Conservation (phyloP, 495 filamentous ascomycete genomes). For the Xylaria acuta region DNA sequence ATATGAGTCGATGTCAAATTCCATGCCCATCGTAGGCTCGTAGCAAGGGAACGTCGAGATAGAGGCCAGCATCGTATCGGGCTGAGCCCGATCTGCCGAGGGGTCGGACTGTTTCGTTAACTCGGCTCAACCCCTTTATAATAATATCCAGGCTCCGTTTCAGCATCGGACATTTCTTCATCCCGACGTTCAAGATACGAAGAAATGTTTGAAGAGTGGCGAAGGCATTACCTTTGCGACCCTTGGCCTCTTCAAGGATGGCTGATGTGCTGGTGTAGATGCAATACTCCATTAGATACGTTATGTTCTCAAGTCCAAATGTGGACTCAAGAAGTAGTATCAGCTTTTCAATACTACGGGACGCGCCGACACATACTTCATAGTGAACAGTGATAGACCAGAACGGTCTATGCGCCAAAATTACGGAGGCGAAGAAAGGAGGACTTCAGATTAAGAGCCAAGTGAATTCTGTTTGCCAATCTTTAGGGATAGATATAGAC, state of each 20-base stretch:
- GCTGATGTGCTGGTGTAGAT: background rate
- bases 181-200: background rate
- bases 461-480: background rate
- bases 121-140: background rate
- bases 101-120: background rate
- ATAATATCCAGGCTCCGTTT: background rate
- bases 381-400: background rate
- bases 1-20: background rate
- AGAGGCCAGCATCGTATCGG: background rate
- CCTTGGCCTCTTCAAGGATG: background rate
- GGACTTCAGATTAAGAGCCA: background rate
- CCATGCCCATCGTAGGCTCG: background rate
- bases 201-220: background rate
- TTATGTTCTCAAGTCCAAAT: background rate
- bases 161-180: background rate
- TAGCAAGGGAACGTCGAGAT: background rate
- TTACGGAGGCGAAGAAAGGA: background rate
- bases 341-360: background rate
- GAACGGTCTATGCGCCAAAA: background rate
- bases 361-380: background rate
- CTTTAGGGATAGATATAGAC: background rate
- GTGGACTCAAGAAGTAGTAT: background rate
- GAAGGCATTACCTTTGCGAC: background rate
- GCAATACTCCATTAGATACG: background rate
- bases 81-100: background rate